Conservation (phyloP, 2,329 filamentous ascomycete species). For the Pyricularia grisea region DNA sequence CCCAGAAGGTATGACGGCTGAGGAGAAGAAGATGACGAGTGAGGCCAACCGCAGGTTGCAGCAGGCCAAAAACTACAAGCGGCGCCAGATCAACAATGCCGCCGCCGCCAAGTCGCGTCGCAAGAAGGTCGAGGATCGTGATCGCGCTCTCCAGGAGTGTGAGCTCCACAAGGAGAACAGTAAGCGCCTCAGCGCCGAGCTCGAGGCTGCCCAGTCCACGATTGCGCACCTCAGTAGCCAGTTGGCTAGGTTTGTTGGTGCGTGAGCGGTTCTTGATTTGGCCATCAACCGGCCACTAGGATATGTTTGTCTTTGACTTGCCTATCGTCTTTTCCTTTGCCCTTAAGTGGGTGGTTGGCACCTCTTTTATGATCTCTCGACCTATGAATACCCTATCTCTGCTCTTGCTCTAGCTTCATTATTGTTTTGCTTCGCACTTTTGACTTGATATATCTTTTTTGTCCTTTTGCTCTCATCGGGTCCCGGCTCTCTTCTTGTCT, state of each 20-base stretch:
- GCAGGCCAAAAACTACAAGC: not conserved
- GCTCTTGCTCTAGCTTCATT: not conserved
- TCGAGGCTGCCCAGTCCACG: not conserved
- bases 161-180: not conserved
- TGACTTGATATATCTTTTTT: not conserved
- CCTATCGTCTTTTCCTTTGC: not conserved
- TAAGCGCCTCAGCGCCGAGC: not conserved
- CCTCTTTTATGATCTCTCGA: not conserved
- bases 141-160: not conserved
- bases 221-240: not conserved
- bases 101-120: constrained; percentile 3
- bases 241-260: not conserved
- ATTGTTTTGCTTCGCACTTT: not conserved
- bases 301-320: not conserved
- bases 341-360: not conserved
- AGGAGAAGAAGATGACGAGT: not conserved
- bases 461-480: not conserved
- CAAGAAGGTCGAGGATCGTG: constrained; percentile 1
- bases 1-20: not conserved
- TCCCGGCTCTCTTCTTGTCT: not conserved
- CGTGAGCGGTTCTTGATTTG: not conserved
- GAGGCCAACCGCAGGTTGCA: constrained; percentile 1
- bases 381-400: not conserved
- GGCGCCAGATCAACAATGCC: constrained; percentile 4
- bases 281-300: not conserved